Base-by-base conservation (phyloP, 2,329 filamentous ascomycete genomes). In the Colletotrichum chrysophilum region DNA sequence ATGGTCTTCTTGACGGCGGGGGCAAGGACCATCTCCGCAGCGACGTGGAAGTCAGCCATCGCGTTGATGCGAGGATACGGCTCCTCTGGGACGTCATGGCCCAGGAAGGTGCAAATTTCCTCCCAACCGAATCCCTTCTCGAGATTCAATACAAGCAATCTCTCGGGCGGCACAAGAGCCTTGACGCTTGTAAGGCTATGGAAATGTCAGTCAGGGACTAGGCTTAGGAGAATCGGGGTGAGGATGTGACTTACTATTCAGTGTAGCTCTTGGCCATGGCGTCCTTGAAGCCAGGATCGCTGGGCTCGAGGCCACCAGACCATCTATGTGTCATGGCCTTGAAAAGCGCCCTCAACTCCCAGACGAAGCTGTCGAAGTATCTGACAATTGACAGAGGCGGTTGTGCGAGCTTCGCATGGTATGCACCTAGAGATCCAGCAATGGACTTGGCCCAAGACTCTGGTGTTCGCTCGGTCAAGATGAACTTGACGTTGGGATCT, bases 91-190 rank as follows among this genome's bases (percentile, higher is more conserved):
- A 84, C 81, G 0, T 80, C 75, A 10, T 80, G 68, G 6, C 77
- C 81, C 2, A 85, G 73, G 65, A 83, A 83, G 3, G 80, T 79
- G 52, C 84, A 85, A 3, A 85, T 81, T 52, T 85, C 74, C 68
- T 84, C 82, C 83, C 83, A 85, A 5, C 83, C 83, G 12, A 84
- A 83, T 0, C 81, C 83, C 38, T 84, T 80, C 71, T 85, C 83
- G 2, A 85, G 78, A 48, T 79, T 82, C 48, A 80, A 76, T 6
- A 78, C 76, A n/a, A 82, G 77, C 26, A 85, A 75, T 36, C 78
- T 77, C 18, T 82, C 80, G 5, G 78, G 66, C 1, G 83, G 83
- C 24, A 81, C 76, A 1, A 68, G 56, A 10, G 80, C 56, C 18
- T 70, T 76, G 65, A 81, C 81, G 6, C 78, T 80, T 32, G 77